phyloP scores from a whole-genome alignment of 1,284 basidiomycete genomes.

The Ceratobasidium sp. region DNA sequence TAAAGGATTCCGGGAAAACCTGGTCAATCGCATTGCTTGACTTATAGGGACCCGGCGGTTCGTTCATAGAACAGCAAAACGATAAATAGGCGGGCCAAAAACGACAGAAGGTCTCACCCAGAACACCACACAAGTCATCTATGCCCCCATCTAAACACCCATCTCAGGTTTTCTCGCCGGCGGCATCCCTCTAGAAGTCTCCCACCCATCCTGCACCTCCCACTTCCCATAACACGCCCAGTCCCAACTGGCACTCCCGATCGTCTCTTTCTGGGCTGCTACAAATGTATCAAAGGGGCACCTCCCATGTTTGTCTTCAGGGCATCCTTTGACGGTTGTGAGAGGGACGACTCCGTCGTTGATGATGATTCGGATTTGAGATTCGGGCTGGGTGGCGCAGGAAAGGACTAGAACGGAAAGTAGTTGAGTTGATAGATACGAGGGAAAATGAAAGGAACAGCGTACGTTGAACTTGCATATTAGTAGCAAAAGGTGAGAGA shows the following conservation, averaged over 20 bases:
- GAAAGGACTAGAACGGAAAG: constrained; percentile 66
- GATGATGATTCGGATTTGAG: constrained; percentile 82
- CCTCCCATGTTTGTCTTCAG: constrained; percentile 76
- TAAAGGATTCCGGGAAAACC: too few species aligned
- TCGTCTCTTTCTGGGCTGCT: constrained; percentile 74
- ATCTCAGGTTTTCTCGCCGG: constrained; percentile 52
- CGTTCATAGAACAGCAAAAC: neutral
- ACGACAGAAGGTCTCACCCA: neutral
- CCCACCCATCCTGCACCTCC: constrained; percentile 71
- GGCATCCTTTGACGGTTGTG: constrained; percentile 79
- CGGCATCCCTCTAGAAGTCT: constrained; percentile 67
- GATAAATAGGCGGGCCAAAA: neutral
- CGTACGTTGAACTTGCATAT: constrained; percentile 61
- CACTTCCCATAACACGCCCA: constrained; percentile 84
- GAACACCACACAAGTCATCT: neutral
- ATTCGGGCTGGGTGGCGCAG: constrained; percentile 61
- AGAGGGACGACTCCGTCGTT: constrained; percentile 92
- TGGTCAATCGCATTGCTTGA: too few species aligned
- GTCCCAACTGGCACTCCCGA: constrained; percentile 78
- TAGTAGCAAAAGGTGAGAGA: constrained; percentile 68
- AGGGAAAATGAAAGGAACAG: constrained; percentile 40
- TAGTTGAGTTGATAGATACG: constrained; percentile 22
- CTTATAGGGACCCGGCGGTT: too few species aligned
- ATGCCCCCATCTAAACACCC: neutral
- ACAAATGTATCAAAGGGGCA: constrained; percentile 85